These are phyloP conservation scores for Saccharomyces paradoxus DNA, from an alignment of 805 yeast species.

Conservation along the genomic window DNA sequence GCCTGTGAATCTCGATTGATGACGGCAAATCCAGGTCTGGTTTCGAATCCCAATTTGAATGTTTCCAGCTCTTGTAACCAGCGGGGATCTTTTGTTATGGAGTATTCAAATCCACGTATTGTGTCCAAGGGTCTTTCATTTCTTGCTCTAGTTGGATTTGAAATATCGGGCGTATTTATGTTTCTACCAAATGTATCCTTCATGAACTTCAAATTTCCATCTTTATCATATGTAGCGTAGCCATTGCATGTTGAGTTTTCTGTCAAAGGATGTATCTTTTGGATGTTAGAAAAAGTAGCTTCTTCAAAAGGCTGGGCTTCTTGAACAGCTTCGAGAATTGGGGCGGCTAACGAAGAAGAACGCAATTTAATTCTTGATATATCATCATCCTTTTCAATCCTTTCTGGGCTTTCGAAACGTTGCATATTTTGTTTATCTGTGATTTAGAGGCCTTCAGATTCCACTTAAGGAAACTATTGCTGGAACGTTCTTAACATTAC, in stretches of 20 bases:
- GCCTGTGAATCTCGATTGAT: slow-evolving; percentile 24
- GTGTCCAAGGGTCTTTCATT: slow-evolving; percentile 97
- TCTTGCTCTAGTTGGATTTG: slow-evolving; percentile 88
- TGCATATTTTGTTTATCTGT: neutral
- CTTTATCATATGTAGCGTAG: neutral
- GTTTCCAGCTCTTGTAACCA: slow-evolving; percentile 79
- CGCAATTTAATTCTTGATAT: slow-evolving; percentile 45
- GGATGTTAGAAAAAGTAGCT: slow-evolving; percentile 25
- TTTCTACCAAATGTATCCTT: slow-evolving; percentile 79
- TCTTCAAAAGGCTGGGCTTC: slow-evolving; percentile 94
- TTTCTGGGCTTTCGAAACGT: neutral
- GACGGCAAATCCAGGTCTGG: slow-evolving; percentile 59
- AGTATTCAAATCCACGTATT: slow-evolving; percentile 84
- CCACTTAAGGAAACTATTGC: neutral
- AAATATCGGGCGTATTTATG: slow-evolving; percentile 71
- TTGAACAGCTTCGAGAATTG: slow-evolving; percentile 85
- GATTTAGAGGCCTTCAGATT: no score
- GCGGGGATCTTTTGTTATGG: slow-evolving; percentile 69
- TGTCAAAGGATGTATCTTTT: neutral
- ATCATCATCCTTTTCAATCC: neutral
- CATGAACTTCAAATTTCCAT: neutral
- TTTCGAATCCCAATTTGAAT: slow-evolving; percentile 72
- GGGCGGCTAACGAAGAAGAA: slow-evolving; percentile 72
- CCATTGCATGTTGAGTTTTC: neutral
- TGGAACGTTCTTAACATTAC: neutral